A percentile compares a stretch with the other conserved stretches of the same genome.
Conservation (phyloP, 2,329 filamentous ascomycete species). For the Colletotrichum navitas region DNA sequence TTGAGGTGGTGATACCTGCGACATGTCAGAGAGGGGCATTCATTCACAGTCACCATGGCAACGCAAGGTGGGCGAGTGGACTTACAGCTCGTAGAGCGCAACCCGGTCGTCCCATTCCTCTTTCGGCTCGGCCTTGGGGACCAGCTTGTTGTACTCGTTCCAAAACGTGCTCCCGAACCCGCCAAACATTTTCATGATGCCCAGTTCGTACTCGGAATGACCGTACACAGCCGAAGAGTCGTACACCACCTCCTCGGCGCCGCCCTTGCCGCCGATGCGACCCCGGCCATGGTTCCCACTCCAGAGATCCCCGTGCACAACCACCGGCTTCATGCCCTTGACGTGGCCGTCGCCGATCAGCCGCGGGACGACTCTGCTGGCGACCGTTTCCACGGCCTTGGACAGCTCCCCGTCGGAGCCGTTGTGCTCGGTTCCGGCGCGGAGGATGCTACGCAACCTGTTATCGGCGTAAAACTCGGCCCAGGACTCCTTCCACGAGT, state of each 20-base stretch:
- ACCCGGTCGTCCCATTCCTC: constrained; percentile 90
- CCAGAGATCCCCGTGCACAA: constrained; percentile 95
- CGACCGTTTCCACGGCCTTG: constrained; percentile 74
- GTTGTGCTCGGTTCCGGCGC: constrained; percentile 69
- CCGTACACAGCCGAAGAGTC: constrained; percentile 87
- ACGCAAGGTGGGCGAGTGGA: constrained; percentile 45
- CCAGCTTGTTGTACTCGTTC: constrained; percentile 79
- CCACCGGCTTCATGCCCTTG: constrained; percentile 76
- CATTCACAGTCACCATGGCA: constrained; percentile 9
- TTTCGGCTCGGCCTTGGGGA: constrained; percentile 83
- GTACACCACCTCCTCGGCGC: constrained; percentile 80
- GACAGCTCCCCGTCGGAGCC: constrained; percentile 74
- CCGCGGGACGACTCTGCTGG: constrained; percentile 75
- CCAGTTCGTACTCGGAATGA: constrained; percentile 90
- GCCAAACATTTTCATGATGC: constrained; percentile 97
- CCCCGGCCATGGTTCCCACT: constrained; percentile 83
- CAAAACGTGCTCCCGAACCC: constrained; percentile 82
- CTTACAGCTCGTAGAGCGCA: constrained; percentile 83
- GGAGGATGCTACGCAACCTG: constrained; percentile 75
- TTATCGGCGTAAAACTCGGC: constrained; percentile 87
- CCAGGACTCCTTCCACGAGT: constrained; percentile 80
- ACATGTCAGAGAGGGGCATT: constrained; percentile 40
- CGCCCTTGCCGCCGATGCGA: constrained; percentile 64
- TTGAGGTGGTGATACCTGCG: constrained; percentile 89
- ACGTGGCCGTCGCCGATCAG: constrained; percentile 79